These are phyloP conservation scores for Solanum aculeatissimum DNA, from an alignment of 305 asterid species.

Conservation along the genomic window DNA sequence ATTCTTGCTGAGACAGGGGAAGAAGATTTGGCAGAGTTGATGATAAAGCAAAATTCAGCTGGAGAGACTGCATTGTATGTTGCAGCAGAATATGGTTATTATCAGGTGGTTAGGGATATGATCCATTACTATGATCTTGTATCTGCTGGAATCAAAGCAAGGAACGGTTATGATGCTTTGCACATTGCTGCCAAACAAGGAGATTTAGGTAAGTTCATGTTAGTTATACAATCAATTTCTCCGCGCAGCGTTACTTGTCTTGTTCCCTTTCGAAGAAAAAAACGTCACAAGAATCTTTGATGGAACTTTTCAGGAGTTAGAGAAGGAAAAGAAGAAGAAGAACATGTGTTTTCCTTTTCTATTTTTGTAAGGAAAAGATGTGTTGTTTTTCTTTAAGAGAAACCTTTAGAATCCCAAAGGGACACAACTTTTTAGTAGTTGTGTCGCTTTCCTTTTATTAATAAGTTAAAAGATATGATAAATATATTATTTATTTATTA, in stretches of 20 bases:
- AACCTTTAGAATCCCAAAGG: too few species aligned
- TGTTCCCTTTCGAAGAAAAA: too few species aligned
- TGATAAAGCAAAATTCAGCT: constrained; percentile 17
- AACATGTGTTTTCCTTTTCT: too few species aligned
- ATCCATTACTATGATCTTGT: constrained; percentile 17
- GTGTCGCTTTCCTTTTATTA: too few species aligned
- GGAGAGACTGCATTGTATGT: constrained; percentile 29
- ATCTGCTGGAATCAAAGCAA: constrained; percentile 28
- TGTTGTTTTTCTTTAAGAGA: too few species aligned
- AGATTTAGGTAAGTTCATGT: constrained; percentile 24
- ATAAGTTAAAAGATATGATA: too few species aligned
- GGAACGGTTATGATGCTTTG: constrained; percentile 28
- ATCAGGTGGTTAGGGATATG: constrained; percentile 17
- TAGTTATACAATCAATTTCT: not conserved
- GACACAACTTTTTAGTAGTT: too few species aligned
- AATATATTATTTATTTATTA: too few species aligned
- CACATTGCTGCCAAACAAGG: constrained; percentile 38
- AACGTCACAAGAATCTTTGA: too few species aligned
- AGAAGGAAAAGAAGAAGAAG: too few species aligned
- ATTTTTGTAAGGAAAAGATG: too few species aligned
- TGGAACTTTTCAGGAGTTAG: too few species aligned
- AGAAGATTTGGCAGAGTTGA: constrained; percentile 13
- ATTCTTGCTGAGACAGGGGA: constrained; percentile 6
- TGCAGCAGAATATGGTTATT: constrained; percentile 26
- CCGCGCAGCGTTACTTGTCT: not conserved